These are phyloP conservation scores for Phytophthora cactorum DNA, from an alignment of 352 stramenopile genomes.

Conservation along the genomic window DNA sequence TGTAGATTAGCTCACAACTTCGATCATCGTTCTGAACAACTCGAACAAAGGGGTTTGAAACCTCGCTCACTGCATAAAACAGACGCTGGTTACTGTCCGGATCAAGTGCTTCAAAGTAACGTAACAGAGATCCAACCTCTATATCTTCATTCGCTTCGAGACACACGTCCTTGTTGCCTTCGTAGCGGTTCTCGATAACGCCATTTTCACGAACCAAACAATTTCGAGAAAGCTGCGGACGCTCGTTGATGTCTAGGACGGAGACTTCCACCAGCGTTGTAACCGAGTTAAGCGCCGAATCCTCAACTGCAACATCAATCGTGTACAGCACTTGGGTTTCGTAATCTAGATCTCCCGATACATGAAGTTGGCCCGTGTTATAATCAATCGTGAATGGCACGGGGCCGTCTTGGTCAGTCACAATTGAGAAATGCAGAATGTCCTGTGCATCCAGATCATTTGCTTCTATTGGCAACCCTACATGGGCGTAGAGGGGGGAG, in stretches of 20 bases:
- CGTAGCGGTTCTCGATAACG: slow-evolving; percentile 37
- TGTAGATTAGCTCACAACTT: slow-evolving; percentile 46
- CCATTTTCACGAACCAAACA: slow-evolving; percentile 52
- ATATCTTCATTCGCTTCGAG: slow-evolving; percentile 46
- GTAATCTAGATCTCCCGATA: slow-evolving; percentile 38
- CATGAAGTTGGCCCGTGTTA: slow-evolving; percentile 41
- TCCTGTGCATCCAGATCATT: slow-evolving; percentile 28
- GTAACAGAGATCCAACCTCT: slow-evolving; percentile 29
- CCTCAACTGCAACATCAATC: slow-evolving; percentile 26
- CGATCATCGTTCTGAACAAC: slow-evolving; percentile 45
- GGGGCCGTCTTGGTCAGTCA: not conserved
- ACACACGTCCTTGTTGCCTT: slow-evolving; percentile 60
- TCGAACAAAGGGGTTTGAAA: slow-evolving; percentile 25
- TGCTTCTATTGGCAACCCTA: slow-evolving; percentile 25
- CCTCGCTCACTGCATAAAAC: slow-evolving; percentile 40
- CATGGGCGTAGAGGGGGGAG: slow-evolving; percentile 8
- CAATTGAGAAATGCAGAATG: slow-evolving; percentile 14
- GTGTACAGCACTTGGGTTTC: slow-evolving; percentile 37
- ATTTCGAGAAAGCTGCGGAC: slow-evolving; percentile 48
- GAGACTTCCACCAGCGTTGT: slow-evolving; percentile 33
- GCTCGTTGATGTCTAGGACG: slow-evolving; percentile 57
- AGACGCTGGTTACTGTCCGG: slow-evolving; percentile 50
- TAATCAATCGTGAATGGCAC: slow-evolving; percentile 51
- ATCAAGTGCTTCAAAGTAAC: slow-evolving; percentile 39
- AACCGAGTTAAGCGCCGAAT: slow-evolving; percentile 16